phyloP scores from a whole-genome alignment of 306 rosid genomes.

The Cicer cuneatum region DNA sequence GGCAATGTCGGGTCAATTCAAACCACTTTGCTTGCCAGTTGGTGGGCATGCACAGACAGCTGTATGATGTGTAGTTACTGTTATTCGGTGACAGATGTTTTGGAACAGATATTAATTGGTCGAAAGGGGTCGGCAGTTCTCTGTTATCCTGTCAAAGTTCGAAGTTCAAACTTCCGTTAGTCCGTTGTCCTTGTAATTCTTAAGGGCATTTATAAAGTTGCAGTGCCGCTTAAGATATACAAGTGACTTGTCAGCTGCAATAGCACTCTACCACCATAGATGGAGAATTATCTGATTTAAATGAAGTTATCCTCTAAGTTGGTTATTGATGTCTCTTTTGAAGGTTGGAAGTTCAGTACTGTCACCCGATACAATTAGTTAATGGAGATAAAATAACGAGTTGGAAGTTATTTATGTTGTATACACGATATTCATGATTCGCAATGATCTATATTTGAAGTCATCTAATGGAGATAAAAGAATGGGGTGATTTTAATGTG shows the following conservation, averaged over 20 bases:
- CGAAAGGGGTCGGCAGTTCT: constrained; percentile 32
- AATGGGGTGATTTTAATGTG: constrained; percentile 34
- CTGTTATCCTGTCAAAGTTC: constrained; percentile 46
- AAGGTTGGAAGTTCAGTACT: constrained; percentile 39
- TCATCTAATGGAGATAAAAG: constrained; percentile 37
- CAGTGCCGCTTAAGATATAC: constrained; percentile 38
- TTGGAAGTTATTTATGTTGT: constrained; percentile 41
- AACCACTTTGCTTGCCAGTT: constrained; percentile 53
- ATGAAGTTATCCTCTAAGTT: constrained; percentile 39
- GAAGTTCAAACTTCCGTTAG: constrained; percentile 31
- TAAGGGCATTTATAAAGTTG: constrained; percentile 40
- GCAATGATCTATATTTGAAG: constrained; percentile 38
- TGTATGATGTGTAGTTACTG: constrained; percentile 43
- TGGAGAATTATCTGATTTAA: constrained; percentile 42
- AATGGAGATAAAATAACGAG: constrained; percentile 34
- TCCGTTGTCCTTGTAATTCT: constrained; percentile 35
- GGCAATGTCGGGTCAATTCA: constrained; percentile 52
- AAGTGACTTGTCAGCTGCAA: constrained; percentile 44
- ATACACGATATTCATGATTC: constrained; percentile 19
- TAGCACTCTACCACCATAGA: constrained; percentile 26
- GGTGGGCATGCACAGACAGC: constrained; percentile 49
- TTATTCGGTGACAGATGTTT: constrained; percentile 43
- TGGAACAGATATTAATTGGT: constrained; percentile 38
- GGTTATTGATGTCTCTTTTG: constrained; percentile 42
- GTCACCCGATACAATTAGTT: constrained; percentile 38